A percentile compares a stretch with the other conserved stretches of the same genome.
phyloP scores from a whole-genome alignment of 1,284 basidiomycete genomes.

The Heliocybe sulcata region DNA sequence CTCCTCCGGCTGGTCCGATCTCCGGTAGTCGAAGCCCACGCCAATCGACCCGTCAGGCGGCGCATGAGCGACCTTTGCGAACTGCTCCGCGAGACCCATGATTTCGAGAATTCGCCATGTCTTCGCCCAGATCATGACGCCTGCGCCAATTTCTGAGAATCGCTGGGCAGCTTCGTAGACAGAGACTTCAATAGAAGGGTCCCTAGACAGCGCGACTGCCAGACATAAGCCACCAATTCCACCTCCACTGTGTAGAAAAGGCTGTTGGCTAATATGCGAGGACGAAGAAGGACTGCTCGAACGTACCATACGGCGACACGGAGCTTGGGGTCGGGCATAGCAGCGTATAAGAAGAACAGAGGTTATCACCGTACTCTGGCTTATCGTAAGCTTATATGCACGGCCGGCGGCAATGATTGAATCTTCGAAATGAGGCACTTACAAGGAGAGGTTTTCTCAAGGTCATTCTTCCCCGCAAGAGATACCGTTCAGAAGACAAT shows the following conservation, averaged over 20 bases:
- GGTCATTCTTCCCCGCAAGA: no score
- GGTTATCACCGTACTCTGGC: no score
- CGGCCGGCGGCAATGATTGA: no score
- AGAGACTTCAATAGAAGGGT: slow-evolving; percentile 32
- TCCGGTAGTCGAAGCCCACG: slow-evolving; percentile 36
- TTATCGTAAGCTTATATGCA: no score
- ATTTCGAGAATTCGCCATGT: slow-evolving; percentile 35
- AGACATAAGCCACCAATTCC: slow-evolving; percentile 40
- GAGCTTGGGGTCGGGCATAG: slow-evolving; percentile 3
- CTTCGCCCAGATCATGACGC: slow-evolving; percentile 37
- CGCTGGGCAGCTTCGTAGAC: slow-evolving; percentile 39
- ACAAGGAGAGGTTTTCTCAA: no score
- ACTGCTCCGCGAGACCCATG: slow-evolving; percentile 30
- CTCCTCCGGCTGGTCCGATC: slow-evolving; percentile 29
- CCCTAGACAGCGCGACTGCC: slow-evolving; percentile 32
- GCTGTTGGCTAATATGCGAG: background rate
- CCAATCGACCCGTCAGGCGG: slow-evolving; percentile 31
- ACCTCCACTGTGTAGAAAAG: slow-evolving; percentile 29
- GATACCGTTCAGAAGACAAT: no score
- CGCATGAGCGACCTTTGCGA: slow-evolving; percentile 34
- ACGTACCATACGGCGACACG: slow-evolving; percentile 15
- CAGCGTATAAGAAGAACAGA: background rate
- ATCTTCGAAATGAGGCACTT: no score
- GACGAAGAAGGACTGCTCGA: background rate
- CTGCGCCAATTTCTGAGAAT: slow-evolving; percentile 44